A percentile compares a stretch with the other conserved stretches of the same genome.
Evolutionary conservation across 352 stramenopile species (phyloP).

Genomic region (Globisporangium polare): DNA sequence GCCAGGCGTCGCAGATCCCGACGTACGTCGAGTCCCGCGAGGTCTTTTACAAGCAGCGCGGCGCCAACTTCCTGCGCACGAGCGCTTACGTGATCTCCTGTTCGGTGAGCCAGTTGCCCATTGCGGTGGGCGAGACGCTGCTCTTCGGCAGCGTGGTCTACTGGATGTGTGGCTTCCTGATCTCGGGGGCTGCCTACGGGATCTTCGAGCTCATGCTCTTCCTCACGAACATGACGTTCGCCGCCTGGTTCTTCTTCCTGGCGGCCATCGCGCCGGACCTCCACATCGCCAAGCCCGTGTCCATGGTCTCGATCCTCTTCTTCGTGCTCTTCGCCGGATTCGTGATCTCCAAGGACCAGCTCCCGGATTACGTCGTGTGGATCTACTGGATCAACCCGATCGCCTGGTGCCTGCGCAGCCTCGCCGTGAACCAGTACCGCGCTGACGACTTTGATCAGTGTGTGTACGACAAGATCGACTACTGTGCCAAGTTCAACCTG

Average conservation of each 20-base stretch:
- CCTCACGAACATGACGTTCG: constrained; percentile 25
- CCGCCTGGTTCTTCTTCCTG: constrained; percentile 26
- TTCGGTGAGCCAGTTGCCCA: constrained; percentile 20
- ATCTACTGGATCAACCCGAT: constrained; percentile 43
- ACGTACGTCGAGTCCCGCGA: constrained; percentile 41
- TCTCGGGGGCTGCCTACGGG: constrained; percentile 16
- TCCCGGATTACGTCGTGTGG: constrained; percentile 31
- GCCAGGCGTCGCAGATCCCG: constrained; percentile 54
- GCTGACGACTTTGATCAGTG: constrained; percentile 10
- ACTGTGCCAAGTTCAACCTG: constrained; percentile 12
- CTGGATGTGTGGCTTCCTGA: constrained; percentile 55
- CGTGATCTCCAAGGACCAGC: constrained; percentile 22
- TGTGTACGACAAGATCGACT: constrained; percentile 19
- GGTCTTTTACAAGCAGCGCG: constrained; percentile 64
- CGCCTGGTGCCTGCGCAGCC: constrained; percentile 20
- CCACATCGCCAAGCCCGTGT: constrained; percentile 25
- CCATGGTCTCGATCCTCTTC: constrained; percentile 22
- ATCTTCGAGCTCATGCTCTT: constrained; percentile 53
- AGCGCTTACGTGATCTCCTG: constrained; percentile 48
- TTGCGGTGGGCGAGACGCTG: constrained; percentile 39
- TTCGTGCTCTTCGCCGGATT: constrained; percentile 35
- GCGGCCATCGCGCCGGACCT: constrained; percentile 14
- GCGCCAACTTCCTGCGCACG: constrained; percentile 60
- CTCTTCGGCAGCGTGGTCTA: constrained; percentile 69
- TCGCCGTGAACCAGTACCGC: constrained; percentile 21